Evolutionary conservation across 108 stramenopile genomes (phyloP).

Genomic region (Seminavis robusta): DNA sequence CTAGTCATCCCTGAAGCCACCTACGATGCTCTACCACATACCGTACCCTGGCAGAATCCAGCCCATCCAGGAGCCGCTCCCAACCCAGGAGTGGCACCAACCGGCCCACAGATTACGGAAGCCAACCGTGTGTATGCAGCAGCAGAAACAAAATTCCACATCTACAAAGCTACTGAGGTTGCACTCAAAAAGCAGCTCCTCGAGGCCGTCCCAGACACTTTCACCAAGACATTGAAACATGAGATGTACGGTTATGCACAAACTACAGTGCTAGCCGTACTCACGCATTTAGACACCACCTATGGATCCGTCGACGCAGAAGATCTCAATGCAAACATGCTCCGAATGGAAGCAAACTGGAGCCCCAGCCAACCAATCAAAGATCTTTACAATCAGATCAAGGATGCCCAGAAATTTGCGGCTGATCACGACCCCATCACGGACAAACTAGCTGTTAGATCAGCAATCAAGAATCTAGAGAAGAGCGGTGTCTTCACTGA

Average conservation of each 20-base stretch:
- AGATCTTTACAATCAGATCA: not conserved
- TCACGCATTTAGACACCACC: not conserved
- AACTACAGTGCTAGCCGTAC: not conserved
- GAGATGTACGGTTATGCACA: not conserved
- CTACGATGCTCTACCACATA: not conserved
- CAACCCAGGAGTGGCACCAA: not conserved
- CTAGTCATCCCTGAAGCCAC: not conserved
- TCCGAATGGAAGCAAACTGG: not conserved
- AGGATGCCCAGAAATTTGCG: not conserved
- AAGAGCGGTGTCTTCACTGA: constrained; percentile 1
- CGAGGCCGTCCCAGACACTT: not conserved
- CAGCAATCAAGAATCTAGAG: not conserved
- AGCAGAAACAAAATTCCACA: not conserved
- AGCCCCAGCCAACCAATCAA: not conserved
- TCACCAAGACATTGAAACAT: not conserved
- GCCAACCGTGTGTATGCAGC: not conserved
- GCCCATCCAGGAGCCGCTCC: not conserved
- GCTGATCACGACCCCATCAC: not conserved
- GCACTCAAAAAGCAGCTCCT: not conserved
- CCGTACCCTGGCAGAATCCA: not conserved
- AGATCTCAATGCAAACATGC: not conserved
- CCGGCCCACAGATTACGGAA: not conserved
- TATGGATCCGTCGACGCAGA: constrained; percentile 1
- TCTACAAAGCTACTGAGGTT: not conserved
- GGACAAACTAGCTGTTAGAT: not conserved